phyloP scores from a whole-genome alignment of 176 grass and related monocot species.

The Cenchrus fungigraminus region DNA sequence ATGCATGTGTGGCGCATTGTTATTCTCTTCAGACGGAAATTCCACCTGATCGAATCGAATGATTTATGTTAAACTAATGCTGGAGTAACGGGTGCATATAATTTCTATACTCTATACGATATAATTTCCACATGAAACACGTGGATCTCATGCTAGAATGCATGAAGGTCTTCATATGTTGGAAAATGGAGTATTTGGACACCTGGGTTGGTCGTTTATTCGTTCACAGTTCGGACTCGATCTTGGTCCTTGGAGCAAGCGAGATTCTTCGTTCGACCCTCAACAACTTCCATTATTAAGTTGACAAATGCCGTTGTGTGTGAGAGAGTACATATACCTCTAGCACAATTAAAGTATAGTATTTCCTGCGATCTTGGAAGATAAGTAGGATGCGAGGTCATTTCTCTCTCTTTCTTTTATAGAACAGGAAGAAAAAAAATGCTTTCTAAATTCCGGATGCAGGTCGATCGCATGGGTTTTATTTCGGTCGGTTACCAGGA shows the following conservation, averaged over 20 bases:
- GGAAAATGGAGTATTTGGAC: slow-evolving; percentile 4
- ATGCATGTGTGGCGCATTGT: background rate
- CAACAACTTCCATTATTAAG: background rate
- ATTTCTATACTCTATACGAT: background rate
- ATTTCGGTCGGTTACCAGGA: background rate
- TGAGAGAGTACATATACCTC: too few relatives aligned
- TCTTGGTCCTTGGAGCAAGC: background rate
- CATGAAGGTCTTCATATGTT: background rate
- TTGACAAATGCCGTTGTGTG: background rate
- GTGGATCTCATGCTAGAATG: background rate
- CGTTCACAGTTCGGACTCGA: background rate
- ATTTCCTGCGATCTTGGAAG: background rate
- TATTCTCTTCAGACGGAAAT: slow-evolving; percentile 2
- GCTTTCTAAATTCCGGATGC: background rate
- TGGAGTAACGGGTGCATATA: background rate
- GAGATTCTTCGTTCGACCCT: background rate
- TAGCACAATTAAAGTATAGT: too few relatives aligned
- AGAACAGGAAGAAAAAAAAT: background rate
- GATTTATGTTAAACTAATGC: background rate
- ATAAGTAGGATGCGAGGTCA: background rate
- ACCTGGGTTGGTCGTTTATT: slow-evolving; percentile 7
- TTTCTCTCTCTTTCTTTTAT: background rate
- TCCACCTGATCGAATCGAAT: background rate
- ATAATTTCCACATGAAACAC: background rate
- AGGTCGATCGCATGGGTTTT: background rate